A percentile compares a stretch with the other conserved stretches of the same genome.
Conservation (phyloP, 2,329 filamentous ascomycete genomes). For the Clarireedia paspali region DNA sequence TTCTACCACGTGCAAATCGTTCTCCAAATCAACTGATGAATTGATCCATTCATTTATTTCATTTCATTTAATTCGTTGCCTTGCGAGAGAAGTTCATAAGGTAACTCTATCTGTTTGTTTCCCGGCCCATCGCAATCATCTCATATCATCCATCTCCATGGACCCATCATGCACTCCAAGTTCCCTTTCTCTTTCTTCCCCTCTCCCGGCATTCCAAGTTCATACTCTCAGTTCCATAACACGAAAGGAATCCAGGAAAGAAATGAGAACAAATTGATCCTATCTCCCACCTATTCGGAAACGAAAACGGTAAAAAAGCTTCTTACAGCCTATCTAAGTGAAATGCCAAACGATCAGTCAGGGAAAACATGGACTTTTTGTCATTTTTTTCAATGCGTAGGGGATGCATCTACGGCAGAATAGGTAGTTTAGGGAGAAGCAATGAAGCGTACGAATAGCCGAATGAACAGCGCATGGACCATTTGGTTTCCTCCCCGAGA, state of each 20-base stretch:
- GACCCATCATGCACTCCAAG: too few relatives aligned
- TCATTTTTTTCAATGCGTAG: neutral
- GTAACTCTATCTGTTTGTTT: too few relatives aligned
- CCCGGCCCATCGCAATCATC: neutral
- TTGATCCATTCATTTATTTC: neutral
- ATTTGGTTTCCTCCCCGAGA: neutral
- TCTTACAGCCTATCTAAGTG: constrained; percentile 10
- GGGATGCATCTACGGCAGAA: neutral
- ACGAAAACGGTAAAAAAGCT: neutral
- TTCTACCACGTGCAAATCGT: too few relatives aligned
- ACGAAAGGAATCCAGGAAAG: neutral
- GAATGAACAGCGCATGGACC: neutral
- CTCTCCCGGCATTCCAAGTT: too few relatives aligned
- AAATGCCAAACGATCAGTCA: constrained; percentile 9
- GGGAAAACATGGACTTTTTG: neutral
- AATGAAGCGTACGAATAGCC: neutral
- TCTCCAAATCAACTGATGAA: too few relatives aligned
- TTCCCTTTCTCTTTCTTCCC: too few relatives aligned
- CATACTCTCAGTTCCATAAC: too few relatives aligned
- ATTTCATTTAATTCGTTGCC: neutral
- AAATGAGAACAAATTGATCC: neutral
- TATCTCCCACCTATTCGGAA: neutral
- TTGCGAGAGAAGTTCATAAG: neutral
- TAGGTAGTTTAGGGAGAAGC: neutral
- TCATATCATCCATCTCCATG: too few relatives aligned